phyloP scores from a whole-genome alignment of 176 grass and related monocot genomes.

The Coix lacrymajobi region DNA sequence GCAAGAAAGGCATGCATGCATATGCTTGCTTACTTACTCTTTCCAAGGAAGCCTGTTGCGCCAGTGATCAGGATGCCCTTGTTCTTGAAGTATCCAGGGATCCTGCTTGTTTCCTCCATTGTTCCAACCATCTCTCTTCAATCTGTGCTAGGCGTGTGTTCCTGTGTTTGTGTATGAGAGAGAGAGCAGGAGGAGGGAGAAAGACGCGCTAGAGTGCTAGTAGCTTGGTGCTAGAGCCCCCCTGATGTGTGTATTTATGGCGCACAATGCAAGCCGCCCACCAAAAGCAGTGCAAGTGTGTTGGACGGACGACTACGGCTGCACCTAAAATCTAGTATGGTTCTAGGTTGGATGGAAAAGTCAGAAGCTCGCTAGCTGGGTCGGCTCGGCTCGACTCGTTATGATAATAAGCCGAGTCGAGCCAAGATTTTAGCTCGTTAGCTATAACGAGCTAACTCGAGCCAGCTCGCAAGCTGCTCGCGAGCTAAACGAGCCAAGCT shows the following conservation, averaged over 20 bases:
- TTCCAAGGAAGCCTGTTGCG: constrained; percentile 82
- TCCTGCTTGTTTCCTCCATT: constrained; percentile 49
- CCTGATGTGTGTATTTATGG: constrained; percentile 21
- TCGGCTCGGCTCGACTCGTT: too few relatives aligned
- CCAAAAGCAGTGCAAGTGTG: neutral
- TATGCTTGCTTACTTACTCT: constrained; percentile 57
- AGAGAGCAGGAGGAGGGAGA: neutral
- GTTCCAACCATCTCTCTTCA: neutral
- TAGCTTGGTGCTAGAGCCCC: neutral
- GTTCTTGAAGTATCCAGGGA: constrained; percentile 63
- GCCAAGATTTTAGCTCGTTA: too few relatives aligned
- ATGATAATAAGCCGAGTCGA: too few relatives aligned
- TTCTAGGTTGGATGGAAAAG: too few relatives aligned
- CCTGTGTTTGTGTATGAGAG: neutral
- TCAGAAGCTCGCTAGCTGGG: too few relatives aligned
- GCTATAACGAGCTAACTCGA: too few relatives aligned
- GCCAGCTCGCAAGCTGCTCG: too few relatives aligned
- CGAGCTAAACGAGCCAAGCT: too few relatives aligned
- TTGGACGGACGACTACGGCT: too few relatives aligned
- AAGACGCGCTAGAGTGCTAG: neutral
- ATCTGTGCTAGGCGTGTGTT: neutral
- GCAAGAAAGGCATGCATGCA: neutral
- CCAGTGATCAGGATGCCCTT: constrained; percentile 83
- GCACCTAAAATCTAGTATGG: too few relatives aligned
- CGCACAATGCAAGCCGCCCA: neutral